A percentile compares a stretch with the other conserved stretches of the same genome.
phyloP scores from a whole-genome alignment of 176 grass and related monocot genomes.

The Ananas comosus region DNA sequence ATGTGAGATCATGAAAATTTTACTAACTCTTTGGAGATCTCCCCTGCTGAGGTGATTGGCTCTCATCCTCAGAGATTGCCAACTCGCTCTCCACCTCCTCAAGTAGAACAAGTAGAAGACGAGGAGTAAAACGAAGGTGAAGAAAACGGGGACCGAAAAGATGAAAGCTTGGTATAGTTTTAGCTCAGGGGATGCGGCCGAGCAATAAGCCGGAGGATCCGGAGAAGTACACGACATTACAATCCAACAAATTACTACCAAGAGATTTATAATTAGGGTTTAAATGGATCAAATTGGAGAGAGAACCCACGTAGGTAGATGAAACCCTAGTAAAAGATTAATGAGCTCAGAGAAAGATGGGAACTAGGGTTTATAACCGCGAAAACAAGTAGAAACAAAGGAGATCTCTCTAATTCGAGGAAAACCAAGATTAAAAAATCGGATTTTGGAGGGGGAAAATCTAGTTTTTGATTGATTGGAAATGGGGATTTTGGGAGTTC shows the following conservation, averaged over 20 bases:
- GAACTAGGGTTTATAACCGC: too few relatives aligned
- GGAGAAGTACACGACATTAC: slow-evolving; percentile 75
- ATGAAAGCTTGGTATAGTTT: slow-evolving; percentile 92
- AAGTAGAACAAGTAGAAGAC: slow-evolving; percentile 91
- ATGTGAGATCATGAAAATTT: not conserved
- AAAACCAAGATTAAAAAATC: not conserved
- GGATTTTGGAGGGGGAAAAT: not conserved
- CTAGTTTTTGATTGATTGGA: not conserved
- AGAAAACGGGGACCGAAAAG: slow-evolving; percentile 88
- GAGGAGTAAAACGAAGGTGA: slow-evolving; percentile 65
- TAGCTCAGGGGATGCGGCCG: slow-evolving; percentile 57
- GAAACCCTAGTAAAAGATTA: not conserved
- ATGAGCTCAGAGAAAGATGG: not conserved
- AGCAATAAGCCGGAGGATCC: slow-evolving; percentile 67
- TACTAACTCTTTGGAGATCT: slow-evolving; percentile 58
- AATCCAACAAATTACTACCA: slow-evolving; percentile 4
- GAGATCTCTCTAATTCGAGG: not conserved
- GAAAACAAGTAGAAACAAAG: not conserved
- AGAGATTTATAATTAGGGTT: not conserved
- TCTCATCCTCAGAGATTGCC: slow-evolving; percentile 71
- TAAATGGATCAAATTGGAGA: not conserved
- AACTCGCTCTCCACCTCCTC: slow-evolving; percentile 64
- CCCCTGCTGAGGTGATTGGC: slow-evolving; percentile 47
- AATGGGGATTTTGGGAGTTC: not conserved
- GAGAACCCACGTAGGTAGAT: not conserved